phyloP scores from a whole-genome alignment of 2,329 filamentous ascomycete species.

The Ophiostoma populinum region DNA sequence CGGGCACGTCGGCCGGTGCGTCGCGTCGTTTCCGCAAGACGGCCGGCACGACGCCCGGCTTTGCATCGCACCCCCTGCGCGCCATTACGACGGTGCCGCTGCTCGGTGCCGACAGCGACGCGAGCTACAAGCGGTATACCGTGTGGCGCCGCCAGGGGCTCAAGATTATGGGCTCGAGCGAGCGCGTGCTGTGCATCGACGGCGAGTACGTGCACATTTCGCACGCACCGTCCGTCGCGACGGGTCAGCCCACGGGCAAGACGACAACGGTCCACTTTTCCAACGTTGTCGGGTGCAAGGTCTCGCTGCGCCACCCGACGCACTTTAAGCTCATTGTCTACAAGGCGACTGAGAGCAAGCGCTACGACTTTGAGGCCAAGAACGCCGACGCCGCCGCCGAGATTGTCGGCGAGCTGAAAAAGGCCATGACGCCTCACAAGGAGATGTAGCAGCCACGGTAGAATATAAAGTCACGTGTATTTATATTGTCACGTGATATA shows the following conservation, averaged over 20 bases:
- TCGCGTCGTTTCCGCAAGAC: conserved; percentile 9
- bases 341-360: conserved; percentile 57
- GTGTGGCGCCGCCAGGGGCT: conserved; percentile 73
- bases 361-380: conserved; percentile 73
- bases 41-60: conserved; percentile 25
- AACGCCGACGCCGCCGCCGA: conserved; percentile 56
- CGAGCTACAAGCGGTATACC: conserved; percentile 57
- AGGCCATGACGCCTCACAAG: conserved; percentile 50
- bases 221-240: conserved; percentile 40
- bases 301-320: conserved; percentile 61
- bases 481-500: not conserved
- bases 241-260: conserved; percentile 53
- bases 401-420: conserved; percentile 64
- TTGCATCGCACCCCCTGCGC: conserved; percentile 36
- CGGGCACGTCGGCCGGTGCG: not conserved
- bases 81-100: not conserved
- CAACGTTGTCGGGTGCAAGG: conserved; percentile 67
- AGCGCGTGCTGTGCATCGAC: conserved; percentile 62
- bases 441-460: conserved; percentile 27
- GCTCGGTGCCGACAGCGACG: conserved; percentile 27
- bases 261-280: conserved; percentile 70
- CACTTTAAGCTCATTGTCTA: conserved; percentile 60
- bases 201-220: conserved; percentile 79
- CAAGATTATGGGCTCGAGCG: conserved; percentile 59
- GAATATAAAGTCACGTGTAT: too few relatives aligned